Conservation (phyloP, 2,329 filamentous ascomycete genomes). For the Arthrobotrys entomopaga region DNA sequence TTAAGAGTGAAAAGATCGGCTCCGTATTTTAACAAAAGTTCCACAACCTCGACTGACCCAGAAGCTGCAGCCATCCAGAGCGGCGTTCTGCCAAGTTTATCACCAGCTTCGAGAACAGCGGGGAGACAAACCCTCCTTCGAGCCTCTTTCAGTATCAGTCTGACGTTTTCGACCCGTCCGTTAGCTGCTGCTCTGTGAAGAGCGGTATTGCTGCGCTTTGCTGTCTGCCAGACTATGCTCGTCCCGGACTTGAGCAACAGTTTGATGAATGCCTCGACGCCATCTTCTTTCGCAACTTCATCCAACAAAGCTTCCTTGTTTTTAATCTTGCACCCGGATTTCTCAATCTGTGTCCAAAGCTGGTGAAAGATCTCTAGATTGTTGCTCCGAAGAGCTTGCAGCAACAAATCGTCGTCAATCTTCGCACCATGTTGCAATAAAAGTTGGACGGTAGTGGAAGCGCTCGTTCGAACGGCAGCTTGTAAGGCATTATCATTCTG, state of each 20-base stretch:
- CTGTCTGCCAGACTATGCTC: constrained; percentile 17
- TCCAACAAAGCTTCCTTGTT: constrained; percentile 37
- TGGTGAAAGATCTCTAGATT: constrained; percentile 46
- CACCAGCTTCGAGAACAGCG: constrained; percentile 21
- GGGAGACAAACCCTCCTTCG: constrained; percentile 31
- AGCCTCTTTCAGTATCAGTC: constrained; percentile 33
- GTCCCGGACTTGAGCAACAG: constrained; percentile 38
- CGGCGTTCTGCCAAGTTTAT: constrained; percentile 17
- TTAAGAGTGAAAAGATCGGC: constrained; percentile 21
- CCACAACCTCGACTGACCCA: constrained; percentile 25
- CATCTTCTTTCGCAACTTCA: constrained; percentile 32
- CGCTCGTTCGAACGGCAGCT: constrained; percentile 27
- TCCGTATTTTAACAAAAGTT: constrained; percentile 32
- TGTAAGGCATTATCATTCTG: constrained; percentile 46
- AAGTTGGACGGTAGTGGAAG: constrained; percentile 35
- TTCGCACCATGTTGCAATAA: constrained; percentile 32
- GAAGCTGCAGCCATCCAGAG: constrained; percentile 29
- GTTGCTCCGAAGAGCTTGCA: constrained; percentile 35
- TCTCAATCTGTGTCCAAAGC: constrained; percentile 46
- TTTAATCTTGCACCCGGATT: constrained; percentile 33
- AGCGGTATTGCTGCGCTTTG: neutral
- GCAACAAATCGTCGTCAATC: constrained; percentile 32
- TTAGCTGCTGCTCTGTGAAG: constrained; percentile 26
- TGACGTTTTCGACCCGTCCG: constrained; percentile 27
- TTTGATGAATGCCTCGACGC: constrained; percentile 36